These are phyloP conservation scores for Scheffersomyces cryptocercus DNA, from an alignment of 1,139 yeast genomes.

Conservation along the genomic window DNA sequence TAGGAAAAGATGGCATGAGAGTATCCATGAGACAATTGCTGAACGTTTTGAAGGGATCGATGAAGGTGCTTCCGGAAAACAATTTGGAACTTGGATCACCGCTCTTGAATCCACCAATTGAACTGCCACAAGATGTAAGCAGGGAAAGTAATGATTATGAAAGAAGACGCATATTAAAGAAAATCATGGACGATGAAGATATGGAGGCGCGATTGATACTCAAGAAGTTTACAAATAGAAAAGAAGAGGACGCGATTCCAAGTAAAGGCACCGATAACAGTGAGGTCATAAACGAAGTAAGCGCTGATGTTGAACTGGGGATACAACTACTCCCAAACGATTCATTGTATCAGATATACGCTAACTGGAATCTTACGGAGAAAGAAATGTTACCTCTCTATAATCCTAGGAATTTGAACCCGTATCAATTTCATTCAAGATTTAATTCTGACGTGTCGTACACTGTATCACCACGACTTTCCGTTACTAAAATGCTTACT, in stretches of 20 bases:
- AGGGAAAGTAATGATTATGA: no score
- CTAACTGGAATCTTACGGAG: constrained; percentile 10
- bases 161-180: not conserved
- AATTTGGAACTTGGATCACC: no score
- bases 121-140: no score
- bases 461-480: constrained; percentile 18
- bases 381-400: constrained; percentile 10
- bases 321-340: constrained; percentile 2
- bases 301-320: no score
- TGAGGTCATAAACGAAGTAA: not conserved
- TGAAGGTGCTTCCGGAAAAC: no score
- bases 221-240: not conserved
- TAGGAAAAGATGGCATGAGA: no score
- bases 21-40: no score
- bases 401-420: constrained; percentile 9
- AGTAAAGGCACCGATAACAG: not conserved
- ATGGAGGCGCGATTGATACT: not conserved
- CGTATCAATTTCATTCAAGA: constrained; percentile 17
- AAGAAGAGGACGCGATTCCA: not conserved
- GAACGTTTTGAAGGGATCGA: no score
- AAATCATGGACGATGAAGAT: not conserved
- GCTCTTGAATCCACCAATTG: no score
- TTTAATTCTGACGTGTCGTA: constrained; percentile 17
- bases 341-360: constrained; percentile 6
- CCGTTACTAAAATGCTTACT: constrained; percentile 23